phyloP scores from a whole-genome alignment of 2,329 filamentous ascomycete species.

The Daldinia sp. region DNA sequence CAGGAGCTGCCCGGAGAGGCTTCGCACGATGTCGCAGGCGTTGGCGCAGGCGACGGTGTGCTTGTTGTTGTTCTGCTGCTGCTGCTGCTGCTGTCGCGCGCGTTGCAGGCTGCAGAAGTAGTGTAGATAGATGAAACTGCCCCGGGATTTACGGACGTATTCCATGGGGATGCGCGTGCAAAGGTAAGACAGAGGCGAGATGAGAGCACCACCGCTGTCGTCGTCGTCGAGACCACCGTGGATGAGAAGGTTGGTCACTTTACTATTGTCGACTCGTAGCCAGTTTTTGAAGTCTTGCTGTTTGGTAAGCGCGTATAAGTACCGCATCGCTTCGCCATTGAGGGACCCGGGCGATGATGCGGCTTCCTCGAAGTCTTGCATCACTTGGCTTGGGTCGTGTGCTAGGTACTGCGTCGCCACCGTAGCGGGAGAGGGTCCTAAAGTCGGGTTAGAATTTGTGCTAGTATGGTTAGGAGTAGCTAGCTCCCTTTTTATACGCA shows the following conservation, averaged over 20 bases:
- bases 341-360: background rate
- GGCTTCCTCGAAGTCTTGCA: background rate
- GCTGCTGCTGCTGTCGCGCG: background rate
- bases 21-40: background rate
- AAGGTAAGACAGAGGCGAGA: background rate
- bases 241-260: background rate
- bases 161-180: conserved; percentile 1
- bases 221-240: background rate
- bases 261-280: background rate
- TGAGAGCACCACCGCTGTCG: background rate
- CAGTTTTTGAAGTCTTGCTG: background rate
- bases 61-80: too few relatives aligned
- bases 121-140: background rate
- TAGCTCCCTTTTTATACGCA: background rate
- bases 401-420: background rate
- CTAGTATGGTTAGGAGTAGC: background rate
- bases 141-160: background rate
- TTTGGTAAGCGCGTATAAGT: background rate
- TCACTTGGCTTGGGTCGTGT: background rate
- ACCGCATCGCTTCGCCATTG: background rate
- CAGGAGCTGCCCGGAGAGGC: background rate
- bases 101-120: conserved; percentile 1
- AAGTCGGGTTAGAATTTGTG: background rate
- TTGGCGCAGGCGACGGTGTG: background rate
- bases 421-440: background rate